Percentiles rank a stretch among this genome's conserved stretches.
Conservation (phyloP, 140 eudicot species). For the Erigeron philadelphicus region DNA sequence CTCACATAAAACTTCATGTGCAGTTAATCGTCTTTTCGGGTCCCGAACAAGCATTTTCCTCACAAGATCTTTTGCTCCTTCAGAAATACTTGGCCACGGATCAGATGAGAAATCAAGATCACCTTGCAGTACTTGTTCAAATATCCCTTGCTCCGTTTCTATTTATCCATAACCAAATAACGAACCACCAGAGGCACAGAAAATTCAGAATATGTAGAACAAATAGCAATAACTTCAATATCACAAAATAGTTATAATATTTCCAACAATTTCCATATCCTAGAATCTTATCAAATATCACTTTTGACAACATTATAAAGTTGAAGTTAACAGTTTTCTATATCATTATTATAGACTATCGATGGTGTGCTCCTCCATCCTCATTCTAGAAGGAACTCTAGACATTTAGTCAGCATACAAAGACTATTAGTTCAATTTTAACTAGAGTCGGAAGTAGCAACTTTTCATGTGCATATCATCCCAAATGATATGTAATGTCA, state of each 20-base stretch:
- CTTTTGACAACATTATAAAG: neutral
- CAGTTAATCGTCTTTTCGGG: slow-evolving; percentile 64
- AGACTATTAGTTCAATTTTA: too few species aligned
- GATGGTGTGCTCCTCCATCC: neutral
- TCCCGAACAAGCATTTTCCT: slow-evolving; percentile 81
- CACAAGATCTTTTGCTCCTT: slow-evolving; percentile 79
- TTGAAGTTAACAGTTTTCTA: neutral
- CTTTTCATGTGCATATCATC: too few species aligned
- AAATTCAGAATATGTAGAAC: neutral
- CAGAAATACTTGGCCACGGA: slow-evolving; percentile 93
- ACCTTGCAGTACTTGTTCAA: slow-evolving; percentile 78
- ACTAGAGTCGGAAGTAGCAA: too few species aligned
- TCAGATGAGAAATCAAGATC: slow-evolving; percentile 78
- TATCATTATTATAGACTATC: slow-evolving; percentile 10
- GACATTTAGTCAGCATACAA: too few species aligned
- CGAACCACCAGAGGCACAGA: neutral
- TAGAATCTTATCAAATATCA: neutral
- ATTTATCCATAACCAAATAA: slow-evolving; percentile 13
- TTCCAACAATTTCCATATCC: neutral
- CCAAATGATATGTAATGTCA: too few species aligned
- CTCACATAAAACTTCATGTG: slow-evolving; percentile 84
- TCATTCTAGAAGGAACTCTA: neutral
- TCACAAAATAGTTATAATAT: too few species aligned
- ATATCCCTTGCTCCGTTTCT: slow-evolving; percentile 90
- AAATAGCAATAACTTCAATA: neutral